These are phyloP conservation scores for Pleurotus ostreatus DNA, from an alignment of 768 basidiomycete species.

Conservation along the genomic window DNA sequence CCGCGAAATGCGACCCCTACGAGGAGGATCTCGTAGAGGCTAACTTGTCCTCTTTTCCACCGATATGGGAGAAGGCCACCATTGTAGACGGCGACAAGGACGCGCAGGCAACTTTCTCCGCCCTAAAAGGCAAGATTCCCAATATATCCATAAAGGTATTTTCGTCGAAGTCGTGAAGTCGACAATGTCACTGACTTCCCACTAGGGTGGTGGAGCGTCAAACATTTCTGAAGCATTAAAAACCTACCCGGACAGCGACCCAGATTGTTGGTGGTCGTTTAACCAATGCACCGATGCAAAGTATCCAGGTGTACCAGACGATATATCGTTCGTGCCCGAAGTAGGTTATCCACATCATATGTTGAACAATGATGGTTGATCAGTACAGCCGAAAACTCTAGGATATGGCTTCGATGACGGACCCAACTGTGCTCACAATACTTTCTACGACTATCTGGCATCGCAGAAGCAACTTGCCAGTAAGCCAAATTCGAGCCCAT, in stretches of 20 bases:
- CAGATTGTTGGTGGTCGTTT: conserved; percentile 52
- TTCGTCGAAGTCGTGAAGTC: neutral
- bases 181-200: no score
- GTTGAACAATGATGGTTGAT: neutral
- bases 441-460: conserved; percentile 52
- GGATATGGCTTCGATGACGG: conserved; percentile 66
- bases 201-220: no score
- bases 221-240: conserved; percentile 22
- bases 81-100: conserved; percentile 39
- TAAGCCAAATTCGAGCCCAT: conserved; percentile 24
- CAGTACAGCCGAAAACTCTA: conserved; percentile 43
- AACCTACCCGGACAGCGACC: conserved; percentile 35
- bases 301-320: conserved; percentile 33
- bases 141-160: conserved; percentile 41
- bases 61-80: conserved; percentile 38
- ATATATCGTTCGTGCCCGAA: conserved; percentile 47
- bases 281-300: conserved; percentile 46
- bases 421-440: conserved; percentile 62
- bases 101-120: conserved; percentile 39
- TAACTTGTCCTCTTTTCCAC: conserved; percentile 34
- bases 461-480: conserved; percentile 58
- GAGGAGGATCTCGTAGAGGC: conserved; percentile 30
- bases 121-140: conserved; percentile 40
- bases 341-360: conserved; percentile 16
- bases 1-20: conserved; percentile 40